Evolutionary conservation across 2,329 filamentous ascomycete genomes (phyloP).

Genomic region (Taxawa tesnikishii): DNA sequence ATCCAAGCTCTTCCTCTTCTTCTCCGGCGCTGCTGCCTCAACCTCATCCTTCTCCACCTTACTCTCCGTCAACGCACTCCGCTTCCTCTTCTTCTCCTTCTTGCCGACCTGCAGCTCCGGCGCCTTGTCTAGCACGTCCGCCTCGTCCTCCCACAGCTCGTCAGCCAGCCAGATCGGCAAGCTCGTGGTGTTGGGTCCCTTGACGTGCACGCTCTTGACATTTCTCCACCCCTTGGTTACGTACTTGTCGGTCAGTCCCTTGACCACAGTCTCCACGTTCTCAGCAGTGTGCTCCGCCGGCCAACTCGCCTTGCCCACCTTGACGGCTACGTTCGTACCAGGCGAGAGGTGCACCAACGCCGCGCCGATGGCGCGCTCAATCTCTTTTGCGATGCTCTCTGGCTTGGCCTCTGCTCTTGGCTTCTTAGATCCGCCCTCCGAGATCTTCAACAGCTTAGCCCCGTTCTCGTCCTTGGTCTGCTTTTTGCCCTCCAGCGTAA

Average conservation of each 20-base stretch:
- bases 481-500: constrained; percentile 52
- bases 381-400: constrained; percentile 62
- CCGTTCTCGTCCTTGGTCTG: constrained; percentile 38
- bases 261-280: constrained; percentile 64
- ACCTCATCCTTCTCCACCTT: constrained; percentile 11
- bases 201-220: constrained; percentile 75
- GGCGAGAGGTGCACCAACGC: constrained; percentile 72
- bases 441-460: constrained; percentile 30
- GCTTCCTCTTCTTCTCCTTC: constrained; percentile 19
- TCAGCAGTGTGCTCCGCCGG: constrained; percentile 62
- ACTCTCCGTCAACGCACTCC: constrained; percentile 14
- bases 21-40: constrained; percentile 16
- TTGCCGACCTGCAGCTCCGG: constrained; percentile 17
- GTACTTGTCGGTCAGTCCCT: constrained; percentile 61
- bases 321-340: constrained; percentile 67
- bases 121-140: constrained; percentile 48
- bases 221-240: constrained; percentile 82
- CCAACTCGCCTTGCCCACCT: constrained; percentile 66
- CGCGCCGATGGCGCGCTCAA: constrained; percentile 60
- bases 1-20: constrained; percentile 18
- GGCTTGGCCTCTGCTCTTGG: constrained; percentile 41
- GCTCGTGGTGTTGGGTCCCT: constrained; percentile 75
- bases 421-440: constrained; percentile 23
- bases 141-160: constrained; percentile 76
- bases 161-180: constrained; percentile 91